Evolutionary conservation across 371 early-diverging fungal species (phyloP), one percentile per base, ranked within the genome.

Genomic region (Circinella umbellata): DNA sequence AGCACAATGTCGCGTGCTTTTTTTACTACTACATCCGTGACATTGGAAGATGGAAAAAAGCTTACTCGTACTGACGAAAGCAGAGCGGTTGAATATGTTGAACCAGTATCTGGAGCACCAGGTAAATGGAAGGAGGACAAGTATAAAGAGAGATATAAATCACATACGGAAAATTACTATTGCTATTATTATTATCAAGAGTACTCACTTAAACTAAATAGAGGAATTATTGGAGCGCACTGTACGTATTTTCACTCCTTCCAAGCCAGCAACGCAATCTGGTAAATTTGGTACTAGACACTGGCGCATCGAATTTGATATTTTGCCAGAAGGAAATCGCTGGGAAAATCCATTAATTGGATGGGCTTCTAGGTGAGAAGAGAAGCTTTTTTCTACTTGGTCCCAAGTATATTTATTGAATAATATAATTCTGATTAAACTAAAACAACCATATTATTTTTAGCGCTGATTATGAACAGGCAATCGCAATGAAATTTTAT

Each of bases 261-360:
- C 95, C 47, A 93, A 91, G 80, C 90, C 92, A 38, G 92, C 96
- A 13, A 93, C 93, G 75, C 96, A 97, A 79, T 90, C 90, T 20
- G 98, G 97, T 64, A 86, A 86, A 57, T 85, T 90, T 68, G 86
- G 91, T 71, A 90, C 93, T 36, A 85, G 90, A 69, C 78, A 88
- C 73, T 98, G 98, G 98, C 88, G 88, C 61, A 81, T 98, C 61
- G 61, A 68, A 34, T 95, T 96, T 77, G 95, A 96, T 76, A 88
- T 88, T 62, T 76, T 94, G 72, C 88, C 88, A 61, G 82, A 86
- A 47, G 89, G 89, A 57, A 91, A 90, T 73, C 90, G 94, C 61
- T 97, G 97, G 94, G 93, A 93, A 73, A 98, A 98, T 80, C 93
- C 91, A 64, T 75, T 97, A 65, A 97, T 97, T 87, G 98, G 97